Evolutionary conservation across 179 eudicot species (phyloP).

Genomic region (Corrigiola litoralis): DNA sequence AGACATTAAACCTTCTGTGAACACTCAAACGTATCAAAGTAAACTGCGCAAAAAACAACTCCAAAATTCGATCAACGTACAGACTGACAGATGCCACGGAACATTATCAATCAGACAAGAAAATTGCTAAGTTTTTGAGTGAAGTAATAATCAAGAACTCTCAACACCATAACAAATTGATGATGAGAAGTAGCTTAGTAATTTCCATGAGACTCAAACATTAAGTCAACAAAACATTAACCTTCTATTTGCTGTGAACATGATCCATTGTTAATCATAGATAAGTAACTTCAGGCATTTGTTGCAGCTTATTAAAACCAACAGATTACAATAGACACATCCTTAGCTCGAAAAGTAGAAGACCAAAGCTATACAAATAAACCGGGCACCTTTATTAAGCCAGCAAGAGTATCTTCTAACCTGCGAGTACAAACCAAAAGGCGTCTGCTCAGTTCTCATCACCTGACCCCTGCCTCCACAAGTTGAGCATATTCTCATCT

Average conservation of each 20-base stretch:
- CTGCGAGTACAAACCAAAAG: conserved; percentile 97
- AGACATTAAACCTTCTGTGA: no score
- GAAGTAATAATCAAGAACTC: no score
- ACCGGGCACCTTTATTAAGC: conserved; percentile 8
- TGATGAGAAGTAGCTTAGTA: no score
- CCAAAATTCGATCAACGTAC: no score
- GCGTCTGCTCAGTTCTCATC: conserved; percentile 99
- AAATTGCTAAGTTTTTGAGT: no score
- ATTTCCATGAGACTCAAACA: no score
- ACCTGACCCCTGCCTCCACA: conserved; percentile 99
- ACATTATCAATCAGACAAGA: no score
- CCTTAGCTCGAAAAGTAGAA: background rate
- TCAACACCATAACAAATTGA: no score
- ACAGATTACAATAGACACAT: background rate
- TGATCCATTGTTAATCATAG: background rate
- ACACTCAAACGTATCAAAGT: no score
- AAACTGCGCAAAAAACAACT: no score
- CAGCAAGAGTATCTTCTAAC: conserved; percentile 28
- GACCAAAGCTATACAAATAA: background rate
- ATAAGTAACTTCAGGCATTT: background rate
- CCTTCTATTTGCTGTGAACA: background rate
- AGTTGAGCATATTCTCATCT: conserved; percentile 89
- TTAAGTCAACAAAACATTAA: background rate
- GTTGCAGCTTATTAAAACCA: background rate
- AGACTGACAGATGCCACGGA: no score